Conservation (phyloP, 345 rosid genomes). For the Arabis hirsuta region DNA sequence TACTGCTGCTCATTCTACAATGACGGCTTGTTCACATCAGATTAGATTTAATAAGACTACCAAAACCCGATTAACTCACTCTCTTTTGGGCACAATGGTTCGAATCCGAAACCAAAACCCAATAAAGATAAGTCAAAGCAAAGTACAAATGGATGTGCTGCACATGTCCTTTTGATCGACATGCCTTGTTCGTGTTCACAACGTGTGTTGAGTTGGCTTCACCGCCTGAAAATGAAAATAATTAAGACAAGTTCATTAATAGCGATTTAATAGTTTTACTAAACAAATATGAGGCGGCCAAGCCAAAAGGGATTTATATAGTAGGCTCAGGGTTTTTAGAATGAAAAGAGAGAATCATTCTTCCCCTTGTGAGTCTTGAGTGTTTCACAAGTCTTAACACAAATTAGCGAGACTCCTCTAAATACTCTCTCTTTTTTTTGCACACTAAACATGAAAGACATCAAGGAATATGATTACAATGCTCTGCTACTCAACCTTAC, state of each 20-base stretch:
- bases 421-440: background rate
- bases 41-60: background rate
- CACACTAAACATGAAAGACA: conserved; percentile 44
- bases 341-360: conserved; percentile 16
- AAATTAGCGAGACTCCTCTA: background rate
- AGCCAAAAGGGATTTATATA: conserved; percentile 9
- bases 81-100: conserved; percentile 18
- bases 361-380: conserved; percentile 24
- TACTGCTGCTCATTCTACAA: conserved; percentile 32
- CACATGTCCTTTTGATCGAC: conserved; percentile 23
- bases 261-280: background rate
- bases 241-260: background rate
- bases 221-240: background rate
- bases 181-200: conserved; percentile 10
- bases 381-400: conserved; percentile 32
- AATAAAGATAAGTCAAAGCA: conserved; percentile 22
- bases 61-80: background rate
- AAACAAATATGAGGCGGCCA: conserved; percentile 17
- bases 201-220: conserved; percentile 8
- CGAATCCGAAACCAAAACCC: conserved; percentile 2
- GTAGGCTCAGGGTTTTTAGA: background rate
- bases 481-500: conserved; percentile 45
- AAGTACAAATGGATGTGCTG: conserved; percentile 21
- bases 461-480: conserved; percentile 39
- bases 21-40: conserved; percentile 42